A percentile compares a stretch with the other conserved stretches of the same genome.
Evolutionary conservation across 805 yeast species (phyloP).

Genomic region (Metschnikowia lachancei): DNA sequence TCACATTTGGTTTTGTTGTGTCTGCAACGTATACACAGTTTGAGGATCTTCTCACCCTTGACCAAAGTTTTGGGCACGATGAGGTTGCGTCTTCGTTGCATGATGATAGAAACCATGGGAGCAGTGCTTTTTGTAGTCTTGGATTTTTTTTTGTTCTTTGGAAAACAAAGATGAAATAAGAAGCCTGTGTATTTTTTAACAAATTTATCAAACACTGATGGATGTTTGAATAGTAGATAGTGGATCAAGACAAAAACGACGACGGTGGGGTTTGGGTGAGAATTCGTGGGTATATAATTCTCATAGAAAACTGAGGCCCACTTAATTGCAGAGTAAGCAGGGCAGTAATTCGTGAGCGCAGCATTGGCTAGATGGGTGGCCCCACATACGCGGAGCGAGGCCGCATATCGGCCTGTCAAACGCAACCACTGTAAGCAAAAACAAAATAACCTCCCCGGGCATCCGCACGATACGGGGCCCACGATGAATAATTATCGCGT

Average conservation of each 20-base stretch:
- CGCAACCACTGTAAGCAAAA: slow-evolving; percentile 1
- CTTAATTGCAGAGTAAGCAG: neutral
- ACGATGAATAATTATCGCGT: slow-evolving; percentile 17
- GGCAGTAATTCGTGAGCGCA: slow-evolving; percentile 5
- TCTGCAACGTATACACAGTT: slow-evolving; percentile 63
- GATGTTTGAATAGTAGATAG: too few species aligned
- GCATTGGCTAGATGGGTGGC: slow-evolving; percentile 8
- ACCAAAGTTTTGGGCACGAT: slow-evolving; percentile 12
- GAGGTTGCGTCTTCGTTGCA: slow-evolving; percentile 18
- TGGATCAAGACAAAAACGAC: neutral
- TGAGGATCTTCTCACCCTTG: slow-evolving; percentile 27
- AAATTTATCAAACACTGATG: too few species aligned
- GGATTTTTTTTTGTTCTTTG: neutral
- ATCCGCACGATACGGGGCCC: neutral
- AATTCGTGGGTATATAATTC: slow-evolving; percentile 2
- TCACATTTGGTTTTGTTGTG: slow-evolving; percentile 68
- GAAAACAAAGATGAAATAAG: too few species aligned
- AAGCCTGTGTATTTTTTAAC: too few species aligned
- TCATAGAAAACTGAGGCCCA: neutral
- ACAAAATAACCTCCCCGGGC: neutral
- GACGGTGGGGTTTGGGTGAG: neutral
- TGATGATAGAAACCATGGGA: slow-evolving; percentile 18
- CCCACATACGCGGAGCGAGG: slow-evolving; percentile 11
- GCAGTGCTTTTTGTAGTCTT: too few species aligned
- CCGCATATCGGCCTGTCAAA: slow-evolving; percentile 20